Base-by-base conservation (phyloP, 139 green algal species). In the Volvox reticuliferus region DNA sequence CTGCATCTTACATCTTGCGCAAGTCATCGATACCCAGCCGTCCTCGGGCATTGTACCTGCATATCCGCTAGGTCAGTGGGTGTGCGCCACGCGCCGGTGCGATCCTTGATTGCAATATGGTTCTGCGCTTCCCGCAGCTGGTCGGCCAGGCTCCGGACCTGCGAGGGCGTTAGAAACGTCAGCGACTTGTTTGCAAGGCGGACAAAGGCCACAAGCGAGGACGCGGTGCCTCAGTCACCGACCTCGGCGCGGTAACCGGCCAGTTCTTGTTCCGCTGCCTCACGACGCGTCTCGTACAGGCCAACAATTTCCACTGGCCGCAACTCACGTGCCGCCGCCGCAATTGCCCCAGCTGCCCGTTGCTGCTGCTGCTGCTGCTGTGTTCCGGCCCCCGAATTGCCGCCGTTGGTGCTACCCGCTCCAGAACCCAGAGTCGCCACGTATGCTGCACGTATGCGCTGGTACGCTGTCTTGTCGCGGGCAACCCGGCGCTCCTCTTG, bases 261-360 rank as follows among this genome's bases (percentile, higher is more conserved):
- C 37, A 96, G 88, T 91, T 97, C 95, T 24, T 28, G 55, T 82
- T 97, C 94, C 71, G 93, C 33, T 0, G 82, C 92, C 90, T 96
- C 95, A 17, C 90, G 86, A 80, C 95, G 93, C 21, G 86, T 79
- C 91, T 98, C 96, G 82, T 98, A 98, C 17, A 97, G 77, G 16
- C 94, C 91, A 9, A 97, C 95, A 67, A 98, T 95, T 92, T 98
- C 96, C 21, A 97, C 91, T 0, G 96, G 94, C 67, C 96, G 91
- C 87, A 98, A 90, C 92, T 98, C 95, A 1, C 96, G 88, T 3
- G 94, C 91, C n/a, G 95, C 95, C n/a, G 93, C 93, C 50, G 94
- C 88, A 32, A 97, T 92, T 18, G 94, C 94, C 2, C 94, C 95
- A 33, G 93, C 92, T 2, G 75, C 79, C 20, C 50, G 50, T 19